phyloP scores from a whole-genome alignment of 768 basidiomycete genomes.

The Galerina sulciceps region DNA sequence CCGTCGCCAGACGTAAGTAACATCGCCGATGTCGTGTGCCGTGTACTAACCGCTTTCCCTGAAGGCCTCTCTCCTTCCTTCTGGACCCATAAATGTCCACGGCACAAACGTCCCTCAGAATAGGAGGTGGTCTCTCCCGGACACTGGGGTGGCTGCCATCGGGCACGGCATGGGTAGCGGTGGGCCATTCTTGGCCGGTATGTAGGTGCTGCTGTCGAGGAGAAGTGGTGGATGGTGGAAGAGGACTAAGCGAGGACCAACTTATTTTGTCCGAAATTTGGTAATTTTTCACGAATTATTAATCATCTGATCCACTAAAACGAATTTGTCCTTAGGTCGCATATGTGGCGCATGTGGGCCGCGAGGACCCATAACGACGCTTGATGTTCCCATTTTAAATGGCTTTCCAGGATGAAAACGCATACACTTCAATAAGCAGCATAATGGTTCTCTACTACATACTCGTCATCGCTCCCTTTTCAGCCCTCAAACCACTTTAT shows the following conservation, averaged over 20 bases:
- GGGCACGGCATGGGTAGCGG: slow-evolving; percentile 4
- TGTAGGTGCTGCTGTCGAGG: neutral
- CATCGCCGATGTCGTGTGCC: neutral
- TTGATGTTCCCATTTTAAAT: too few species aligned
- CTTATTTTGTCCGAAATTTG: slow-evolving; percentile 1
- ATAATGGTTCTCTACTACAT: too few species aligned
- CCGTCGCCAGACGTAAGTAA: slow-evolving; percentile 13
- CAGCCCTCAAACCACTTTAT: too few species aligned
- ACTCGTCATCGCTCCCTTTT: too few species aligned
- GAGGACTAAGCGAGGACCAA: neutral
- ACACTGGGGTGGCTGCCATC: slow-evolving; percentile 4
- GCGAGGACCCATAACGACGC: too few species aligned
- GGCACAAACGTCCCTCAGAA: slow-evolving; percentile 1
- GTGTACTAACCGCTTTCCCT: neutral
- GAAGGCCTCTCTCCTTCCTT: neutral
- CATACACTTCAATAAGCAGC: too few species aligned
- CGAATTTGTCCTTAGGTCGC: neutral
- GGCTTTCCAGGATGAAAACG: too few species aligned
- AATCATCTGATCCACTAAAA: slow-evolving; percentile 1
- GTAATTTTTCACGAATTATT: slow-evolving; percentile 7
- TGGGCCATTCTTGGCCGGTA: slow-evolving; percentile 7
- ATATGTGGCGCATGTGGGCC: neutral
- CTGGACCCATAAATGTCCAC: neutral
- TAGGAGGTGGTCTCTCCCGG: slow-evolving; percentile 25
- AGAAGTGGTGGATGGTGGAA: neutral